phyloP scores from a whole-genome alignment of 1,284 basidiomycete species.

The Termitomyces sp. region DNA sequence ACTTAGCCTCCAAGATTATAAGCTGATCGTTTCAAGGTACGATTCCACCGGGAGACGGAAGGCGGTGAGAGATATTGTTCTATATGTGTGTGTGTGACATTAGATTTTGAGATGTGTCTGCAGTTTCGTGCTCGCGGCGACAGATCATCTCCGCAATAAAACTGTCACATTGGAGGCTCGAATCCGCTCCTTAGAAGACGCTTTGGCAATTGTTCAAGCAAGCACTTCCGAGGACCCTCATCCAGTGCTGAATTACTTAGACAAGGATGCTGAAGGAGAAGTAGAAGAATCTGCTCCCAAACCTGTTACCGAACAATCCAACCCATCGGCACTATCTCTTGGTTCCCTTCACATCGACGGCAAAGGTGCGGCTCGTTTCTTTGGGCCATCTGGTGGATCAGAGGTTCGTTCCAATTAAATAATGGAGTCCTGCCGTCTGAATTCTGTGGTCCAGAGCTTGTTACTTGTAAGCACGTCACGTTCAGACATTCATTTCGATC shows the following conservation, averaged over 20 bases:
- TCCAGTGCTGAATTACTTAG: conserved; percentile 28
- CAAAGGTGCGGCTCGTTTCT: conserved; percentile 34
- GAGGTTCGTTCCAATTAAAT: conserved; percentile 26
- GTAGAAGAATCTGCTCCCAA: conserved; percentile 24
- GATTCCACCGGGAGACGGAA: conserved; percentile 45
- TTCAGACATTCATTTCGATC: neutral
- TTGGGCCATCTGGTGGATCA: conserved; percentile 38
- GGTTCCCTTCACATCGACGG: conserved; percentile 34
- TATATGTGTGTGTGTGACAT: neutral
- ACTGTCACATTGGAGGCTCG: conserved; percentile 38
- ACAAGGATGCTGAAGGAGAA: conserved; percentile 24
- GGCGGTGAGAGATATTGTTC: conserved; percentile 30
- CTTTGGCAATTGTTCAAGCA: conserved; percentile 39
- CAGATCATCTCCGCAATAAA: conserved; percentile 42
- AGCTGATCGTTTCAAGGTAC: conserved; percentile 28
- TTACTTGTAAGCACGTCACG: conserved; percentile 30
- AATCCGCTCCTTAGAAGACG: conserved; percentile 45
- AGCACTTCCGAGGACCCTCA: conserved; percentile 30
- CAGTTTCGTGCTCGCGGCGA: conserved; percentile 46
- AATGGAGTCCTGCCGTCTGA: neutral
- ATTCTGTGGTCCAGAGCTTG: conserved; percentile 29
- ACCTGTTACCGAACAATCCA: conserved; percentile 22
- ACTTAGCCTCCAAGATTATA: neutral
- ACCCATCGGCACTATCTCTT: conserved; percentile 18
- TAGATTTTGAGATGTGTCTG: conserved; percentile 3